These are phyloP conservation scores for Cymbopogon citratus DNA, from an alignment of 176 grass and related monocot genomes.

Conservation along the genomic window DNA sequence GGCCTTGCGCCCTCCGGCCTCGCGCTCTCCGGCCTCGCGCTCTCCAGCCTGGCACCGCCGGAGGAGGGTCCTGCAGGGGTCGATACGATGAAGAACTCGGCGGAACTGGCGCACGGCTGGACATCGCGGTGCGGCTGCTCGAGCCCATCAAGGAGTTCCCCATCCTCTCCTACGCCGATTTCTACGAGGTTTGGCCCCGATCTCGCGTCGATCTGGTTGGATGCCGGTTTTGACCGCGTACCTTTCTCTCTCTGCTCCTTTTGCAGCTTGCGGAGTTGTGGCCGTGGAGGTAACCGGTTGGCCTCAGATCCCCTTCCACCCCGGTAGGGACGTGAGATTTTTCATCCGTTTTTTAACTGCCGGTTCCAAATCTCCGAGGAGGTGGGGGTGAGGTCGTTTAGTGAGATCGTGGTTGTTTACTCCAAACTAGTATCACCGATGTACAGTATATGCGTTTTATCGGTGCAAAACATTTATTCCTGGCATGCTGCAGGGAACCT, in stretches of 20 bases:
- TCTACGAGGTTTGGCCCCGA: constrained; percentile 59
- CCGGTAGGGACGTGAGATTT: constrained; percentile 54
- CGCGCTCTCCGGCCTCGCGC: no score
- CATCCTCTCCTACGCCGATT: constrained; percentile 75
- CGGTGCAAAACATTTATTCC: background rate
- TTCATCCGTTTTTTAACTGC: background rate
- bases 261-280: constrained; percentile 55
- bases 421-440: background rate
- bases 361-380: background rate
- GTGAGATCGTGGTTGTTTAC: background rate
- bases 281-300: constrained; percentile 61
- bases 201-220: constrained; percentile 3
- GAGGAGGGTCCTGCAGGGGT: no score
- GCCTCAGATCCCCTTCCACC: constrained; percentile 53
- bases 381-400: background rate
- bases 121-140: constrained; percentile 82
- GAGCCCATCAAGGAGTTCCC: constrained; percentile 93
- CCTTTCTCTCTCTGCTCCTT: background rate
- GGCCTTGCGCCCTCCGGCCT: no score
- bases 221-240: constrained; percentile 10
- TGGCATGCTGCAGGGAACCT: background rate
- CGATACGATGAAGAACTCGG: constrained; percentile 66
- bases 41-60: no score
- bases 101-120: constrained; percentile 66
- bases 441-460: background rate